These are phyloP conservation scores for Juncus effusus DNA, from an alignment of 176 grass and related monocot species.

Conservation along the genomic window DNA sequence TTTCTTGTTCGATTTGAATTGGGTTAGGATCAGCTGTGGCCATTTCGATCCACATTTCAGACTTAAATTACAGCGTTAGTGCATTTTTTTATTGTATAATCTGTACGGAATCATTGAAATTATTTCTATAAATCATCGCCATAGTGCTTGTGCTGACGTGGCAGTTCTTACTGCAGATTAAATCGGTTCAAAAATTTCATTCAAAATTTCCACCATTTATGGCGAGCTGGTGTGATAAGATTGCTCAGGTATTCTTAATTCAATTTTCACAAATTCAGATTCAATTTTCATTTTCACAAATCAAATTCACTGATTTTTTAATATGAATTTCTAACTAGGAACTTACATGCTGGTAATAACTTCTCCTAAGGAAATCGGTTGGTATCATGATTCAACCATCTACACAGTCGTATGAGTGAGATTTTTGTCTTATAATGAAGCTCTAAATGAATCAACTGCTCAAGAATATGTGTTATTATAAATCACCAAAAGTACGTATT, in stretches of 20 bases:
- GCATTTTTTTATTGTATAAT: too few relatives aligned
- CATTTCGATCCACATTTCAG: too few relatives aligned
- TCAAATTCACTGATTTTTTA: slow-evolving; percentile 13
- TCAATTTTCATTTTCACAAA: too few relatives aligned
- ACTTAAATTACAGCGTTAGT: background rate
- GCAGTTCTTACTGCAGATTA: slow-evolving; percentile 23
- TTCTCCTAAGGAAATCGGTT: slow-evolving; percentile 62
- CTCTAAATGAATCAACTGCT: slow-evolving; percentile 74
- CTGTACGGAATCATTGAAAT: too few relatives aligned
- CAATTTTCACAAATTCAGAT: background rate
- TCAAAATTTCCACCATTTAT: slow-evolving; percentile 45
- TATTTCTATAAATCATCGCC: too few relatives aligned
- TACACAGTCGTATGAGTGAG: slow-evolving; percentile 68
- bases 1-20: background rate
- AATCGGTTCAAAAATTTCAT: slow-evolving; percentile 22
- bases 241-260: slow-evolving; percentile 34
- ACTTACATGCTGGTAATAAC: slow-evolving; percentile 85
- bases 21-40: background rate
- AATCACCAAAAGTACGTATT: background rate
- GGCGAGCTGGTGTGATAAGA: slow-evolving; percentile 43
- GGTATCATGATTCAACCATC: slow-evolving; percentile 60
- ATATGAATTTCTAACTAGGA: slow-evolving; percentile 51
- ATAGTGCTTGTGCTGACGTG: background rate
- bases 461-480: slow-evolving; percentile 60
- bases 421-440: slow-evolving; percentile 80